Percentiles rank a stretch among this genome's conserved stretches.
Conservation (phyloP, 2,329 filamentous ascomycete species). For the Beauveria rudraprayagi region DNA sequence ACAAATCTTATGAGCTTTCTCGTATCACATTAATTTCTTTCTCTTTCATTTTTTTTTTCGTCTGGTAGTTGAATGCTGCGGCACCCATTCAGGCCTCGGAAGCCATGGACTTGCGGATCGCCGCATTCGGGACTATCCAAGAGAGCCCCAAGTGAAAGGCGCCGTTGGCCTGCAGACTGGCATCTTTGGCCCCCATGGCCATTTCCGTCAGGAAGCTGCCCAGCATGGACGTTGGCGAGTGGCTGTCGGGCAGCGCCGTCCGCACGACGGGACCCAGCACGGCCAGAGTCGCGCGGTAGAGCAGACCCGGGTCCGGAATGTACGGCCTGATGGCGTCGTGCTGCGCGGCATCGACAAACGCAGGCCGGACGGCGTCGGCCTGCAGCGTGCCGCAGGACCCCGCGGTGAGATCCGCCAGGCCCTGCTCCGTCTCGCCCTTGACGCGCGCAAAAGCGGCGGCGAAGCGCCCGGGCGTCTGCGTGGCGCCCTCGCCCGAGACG, state of each 20-base stretch:
- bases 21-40: too few relatives aligned
- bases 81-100: slow-evolving; percentile 9
- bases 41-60: not conserved
- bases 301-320: slow-evolving; percentile 24
- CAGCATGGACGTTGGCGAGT: slow-evolving; percentile 36
- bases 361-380: slow-evolving; percentile 51
- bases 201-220: slow-evolving; percentile 36
- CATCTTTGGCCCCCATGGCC: slow-evolving; percentile 34
- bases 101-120: slow-evolving; percentile 27
- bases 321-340: slow-evolving; percentile 37
- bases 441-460: slow-evolving; percentile 52
- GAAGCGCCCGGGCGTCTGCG: slow-evolving; percentile 45
- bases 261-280: slow-evolving; percentile 22
- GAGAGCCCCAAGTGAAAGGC: slow-evolving; percentile 27
- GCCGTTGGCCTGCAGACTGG: slow-evolving; percentile 17
- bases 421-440: slow-evolving; percentile 59
- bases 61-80: not conserved
- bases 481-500: slow-evolving; percentile 58
- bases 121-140: slow-evolving; percentile 28
- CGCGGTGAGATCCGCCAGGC: slow-evolving; percentile 45
- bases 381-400: slow-evolving; percentile 36
- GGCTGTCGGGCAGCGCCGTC: slow-evolving; percentile 14
- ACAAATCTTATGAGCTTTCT: not conserved
- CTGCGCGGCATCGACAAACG: slow-evolving; percentile 42
- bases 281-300: slow-evolving; percentile 9